Evolutionary conservation across 441 rosid genomes (phyloP).

Genomic region (Gossypium laxum): DNA sequence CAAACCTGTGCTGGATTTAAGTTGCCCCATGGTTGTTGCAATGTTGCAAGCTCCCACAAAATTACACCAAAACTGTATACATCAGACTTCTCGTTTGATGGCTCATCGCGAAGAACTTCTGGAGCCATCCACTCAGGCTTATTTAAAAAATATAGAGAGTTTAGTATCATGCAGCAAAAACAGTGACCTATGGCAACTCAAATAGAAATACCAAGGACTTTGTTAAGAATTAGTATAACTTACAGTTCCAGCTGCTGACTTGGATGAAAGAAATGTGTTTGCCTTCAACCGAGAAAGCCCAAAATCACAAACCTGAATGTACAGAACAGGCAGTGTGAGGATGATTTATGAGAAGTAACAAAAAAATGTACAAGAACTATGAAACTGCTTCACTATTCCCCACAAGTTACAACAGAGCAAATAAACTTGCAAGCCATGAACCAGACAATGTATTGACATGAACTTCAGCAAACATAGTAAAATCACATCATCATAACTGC

Average conservation of each 20-base stretch:
- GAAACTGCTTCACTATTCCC: not conserved
- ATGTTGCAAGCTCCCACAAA: conserved; percentile 90
- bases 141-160: conserved; percentile 20
- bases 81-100: conserved; percentile 91
- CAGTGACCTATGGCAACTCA: not conserved
- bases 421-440: conserved; percentile 6
- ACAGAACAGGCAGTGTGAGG: conserved; percentile 16
- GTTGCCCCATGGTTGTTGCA: conserved; percentile 91
- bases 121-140: conserved; percentile 99
- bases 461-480: not conserved
- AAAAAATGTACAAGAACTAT: not conserved
- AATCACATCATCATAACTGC: not conserved
- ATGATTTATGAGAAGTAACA: not conserved
- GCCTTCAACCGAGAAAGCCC: conserved; percentile 96
- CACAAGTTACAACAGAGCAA: not conserved
- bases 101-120: conserved; percentile 92
- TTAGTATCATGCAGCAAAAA: conserved; percentile 9
- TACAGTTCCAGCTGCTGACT: conserved; percentile 99
- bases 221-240: conserved; percentile 30
- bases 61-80: conserved; percentile 94
- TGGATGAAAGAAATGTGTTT: conserved; percentile 86
- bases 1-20: conserved; percentile 94
- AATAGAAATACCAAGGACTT: conserved; percentile 13
- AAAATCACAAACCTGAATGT: conserved; percentile 84
- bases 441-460: not conserved